Base-by-base conservation (phyloP, 441 rosid genomes). In the Codiaeum variegatum region DNA sequence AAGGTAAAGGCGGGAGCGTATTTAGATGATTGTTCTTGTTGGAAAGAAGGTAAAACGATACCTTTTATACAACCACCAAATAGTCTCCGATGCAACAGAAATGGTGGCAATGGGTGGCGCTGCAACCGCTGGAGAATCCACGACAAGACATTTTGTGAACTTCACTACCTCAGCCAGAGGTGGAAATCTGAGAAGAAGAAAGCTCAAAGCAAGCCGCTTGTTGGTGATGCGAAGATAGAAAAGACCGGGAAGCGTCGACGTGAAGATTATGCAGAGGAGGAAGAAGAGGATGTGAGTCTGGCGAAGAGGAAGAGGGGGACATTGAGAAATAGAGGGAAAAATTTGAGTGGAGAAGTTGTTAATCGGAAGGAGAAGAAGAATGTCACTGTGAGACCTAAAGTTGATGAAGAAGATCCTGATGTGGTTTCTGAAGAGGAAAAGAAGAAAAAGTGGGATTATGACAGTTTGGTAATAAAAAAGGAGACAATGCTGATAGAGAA, bases 81-180 rank as follows among this genome's bases (percentile, higher is more conserved):
- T 24, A 34, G 5, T 11, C 23, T 42, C 0, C 68, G 68, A 6
- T 65, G 68, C 68, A 23, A 7, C 3, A 18, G 68, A 16, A 65
- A 6, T 1, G 52, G 42, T 34, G 68, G 68, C 13, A 65, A 65
- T 32, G 19, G 0, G 9, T 65, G 68, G 68, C 68, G 68, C 4
- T 65, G 68, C 40, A 42, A 42, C 31, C 52, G 68, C 32, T 65
- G 68, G 68, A 65, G 52, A 19, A 40, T 65, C 2, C 68, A 65
- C 6, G 34, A 15, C 0, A 15, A 24, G 11, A 0, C 5, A 12
- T 8, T 4, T 24, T 65, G 68, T 65, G 68, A 65, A 15, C 32
- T 65, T n/a, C 68, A 65, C 12, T 16, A 65, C 49, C n/a, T 65
- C 13, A 8, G 15, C 54, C 13, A 24, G 29, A 9, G 21, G 47